Percentiles rank a stretch among this genome's conserved stretches.
Conservation (phyloP, 2,329 filamentous ascomycete genomes). For the Fusarium armeniacum region DNA sequence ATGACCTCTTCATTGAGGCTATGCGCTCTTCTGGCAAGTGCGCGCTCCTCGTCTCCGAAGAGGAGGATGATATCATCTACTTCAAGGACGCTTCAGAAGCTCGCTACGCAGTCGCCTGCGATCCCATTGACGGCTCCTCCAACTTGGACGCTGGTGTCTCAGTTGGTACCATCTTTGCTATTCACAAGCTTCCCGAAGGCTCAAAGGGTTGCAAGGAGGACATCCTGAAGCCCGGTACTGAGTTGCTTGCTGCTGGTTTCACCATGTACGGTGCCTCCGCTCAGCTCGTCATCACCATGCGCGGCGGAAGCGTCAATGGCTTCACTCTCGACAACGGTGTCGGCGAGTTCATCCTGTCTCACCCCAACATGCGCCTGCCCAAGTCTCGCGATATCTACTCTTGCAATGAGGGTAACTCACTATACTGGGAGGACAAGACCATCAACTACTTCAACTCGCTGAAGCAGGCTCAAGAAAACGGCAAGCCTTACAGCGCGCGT, state of each 20-base stretch:
- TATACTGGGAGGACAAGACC: conserved; percentile 93
- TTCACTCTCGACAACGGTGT: conserved; percentile 98
- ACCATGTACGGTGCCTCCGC: conserved; percentile 99
- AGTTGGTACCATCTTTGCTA: conserved; percentile 95
- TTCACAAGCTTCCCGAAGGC: conserved; percentile 89
- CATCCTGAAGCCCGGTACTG: conserved; percentile 88
- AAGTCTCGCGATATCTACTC: conserved; percentile 89
- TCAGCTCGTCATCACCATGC: conserved; percentile 97
- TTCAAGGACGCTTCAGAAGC: conserved; percentile 82
- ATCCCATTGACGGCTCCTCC: conserved; percentile 97
- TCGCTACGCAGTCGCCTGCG: conserved; percentile 96
- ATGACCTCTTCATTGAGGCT: conserved; percentile 95
- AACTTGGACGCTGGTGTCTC: conserved; percentile 98
- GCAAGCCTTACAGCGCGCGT: conserved; percentile 92
- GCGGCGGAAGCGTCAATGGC: conserved; percentile 90
- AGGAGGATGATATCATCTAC: conserved; percentile 92
- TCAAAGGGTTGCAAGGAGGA: conserved; percentile 84
- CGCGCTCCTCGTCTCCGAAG: conserved; percentile 94
- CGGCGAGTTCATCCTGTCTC: conserved; percentile 98
- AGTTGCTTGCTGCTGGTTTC: conserved; percentile 95
- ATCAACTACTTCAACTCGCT: conserved; percentile 90
- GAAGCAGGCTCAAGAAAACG: conserved; percentile 80
- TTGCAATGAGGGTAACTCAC: conserved; percentile 97
- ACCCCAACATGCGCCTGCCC: conserved; percentile 93
- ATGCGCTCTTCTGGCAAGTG: conserved; percentile 95